A percentile compares a stretch with the other conserved stretches of the same genome.
phyloP scores from a whole-genome alignment of 805 yeast species.

The Zygosaccharomyces siamensis region DNA sequence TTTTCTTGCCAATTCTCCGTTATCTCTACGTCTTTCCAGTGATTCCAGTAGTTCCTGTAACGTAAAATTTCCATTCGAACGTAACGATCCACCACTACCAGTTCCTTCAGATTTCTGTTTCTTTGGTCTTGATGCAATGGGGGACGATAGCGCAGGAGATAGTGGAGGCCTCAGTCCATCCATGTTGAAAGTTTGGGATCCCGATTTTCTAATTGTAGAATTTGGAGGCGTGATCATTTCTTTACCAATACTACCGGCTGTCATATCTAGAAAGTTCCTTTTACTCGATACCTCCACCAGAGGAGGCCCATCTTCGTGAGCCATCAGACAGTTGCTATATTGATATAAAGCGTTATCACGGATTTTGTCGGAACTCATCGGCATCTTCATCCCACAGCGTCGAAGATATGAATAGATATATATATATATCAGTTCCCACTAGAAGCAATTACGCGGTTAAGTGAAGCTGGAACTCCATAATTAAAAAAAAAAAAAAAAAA shows the following conservation, averaged over 20 bases:
- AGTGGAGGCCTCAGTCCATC: constrained; percentile 17
- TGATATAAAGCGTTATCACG: neutral
- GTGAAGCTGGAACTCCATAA: neutral
- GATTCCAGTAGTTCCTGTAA: constrained; percentile 29
- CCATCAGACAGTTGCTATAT: neutral
- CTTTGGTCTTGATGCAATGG: constrained; percentile 29
- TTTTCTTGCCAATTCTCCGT: constrained; percentile 38
- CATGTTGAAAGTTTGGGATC: neutral
- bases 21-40: constrained; percentile 17
- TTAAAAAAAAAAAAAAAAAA: neutral
- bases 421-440: neutral
- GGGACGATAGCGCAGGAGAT: constrained; percentile 34
- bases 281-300: constrained; percentile 7
- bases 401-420: neutral
- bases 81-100: constrained; percentile 9
- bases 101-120: constrained; percentile 29
- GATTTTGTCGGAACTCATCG: neutral
- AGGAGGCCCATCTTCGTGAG: constrained; percentile 2
- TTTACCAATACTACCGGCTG: constrained; percentile 2
- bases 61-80: constrained; percentile 31
- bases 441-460: neutral
- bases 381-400: neutral
- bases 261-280: constrained; percentile 8
- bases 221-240: constrained; percentile 30
- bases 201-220: constrained; percentile 21